Base-by-base conservation (phyloP, 2,329 filamentous ascomycete species). In the Aspergillus thermomutatus region DNA sequence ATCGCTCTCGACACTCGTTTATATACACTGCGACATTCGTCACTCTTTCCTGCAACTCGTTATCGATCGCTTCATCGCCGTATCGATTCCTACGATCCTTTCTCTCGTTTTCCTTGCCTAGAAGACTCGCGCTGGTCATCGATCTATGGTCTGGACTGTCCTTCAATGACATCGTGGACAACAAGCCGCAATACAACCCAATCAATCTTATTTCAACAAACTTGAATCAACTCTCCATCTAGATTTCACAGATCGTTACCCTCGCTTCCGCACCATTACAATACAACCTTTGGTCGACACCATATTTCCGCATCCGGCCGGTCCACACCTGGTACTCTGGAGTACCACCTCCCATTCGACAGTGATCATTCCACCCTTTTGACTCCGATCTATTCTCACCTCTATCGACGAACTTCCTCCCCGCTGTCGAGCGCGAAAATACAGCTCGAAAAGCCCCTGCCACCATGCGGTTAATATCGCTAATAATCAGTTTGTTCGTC, bases 401-500 rank as follows among this genome's bases (percentile, higher is more conserved):
- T 58, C 27, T 19, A 50, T 59, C 55, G 51, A 59, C 60, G 47
- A 55, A 19, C 53, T 49, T 50, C 40, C 54, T 34, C 40, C 28
- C 55, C 17, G 46, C 55, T 50, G 17, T 21, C 23, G 6, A 55
- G 53, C 23, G 45, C 49, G 54, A 37, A 21, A 48, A 52, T 45
- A 53, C 17, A 43, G 28, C n/a, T 41, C 49, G 40, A 52, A 21
- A 52, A 21, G 26, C 45, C 49, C 51, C 52, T 57, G 60, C 60
- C 65, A 70, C 55, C 34, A 75, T 75, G 71, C 67, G 68, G 60
- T 66, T 69, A 61, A 58, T 72, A 63, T 61, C 71, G 41, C 56
- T 72, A 48, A 62, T 75, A 31, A 63, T 72, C 23, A 67, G 66
- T 61, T 63, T 79, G 59, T 63, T 79, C 54, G 60, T 77, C 62